Base-by-base conservation (phyloP, 129 eudicot species). In the Saussurea involucrata region DNA sequence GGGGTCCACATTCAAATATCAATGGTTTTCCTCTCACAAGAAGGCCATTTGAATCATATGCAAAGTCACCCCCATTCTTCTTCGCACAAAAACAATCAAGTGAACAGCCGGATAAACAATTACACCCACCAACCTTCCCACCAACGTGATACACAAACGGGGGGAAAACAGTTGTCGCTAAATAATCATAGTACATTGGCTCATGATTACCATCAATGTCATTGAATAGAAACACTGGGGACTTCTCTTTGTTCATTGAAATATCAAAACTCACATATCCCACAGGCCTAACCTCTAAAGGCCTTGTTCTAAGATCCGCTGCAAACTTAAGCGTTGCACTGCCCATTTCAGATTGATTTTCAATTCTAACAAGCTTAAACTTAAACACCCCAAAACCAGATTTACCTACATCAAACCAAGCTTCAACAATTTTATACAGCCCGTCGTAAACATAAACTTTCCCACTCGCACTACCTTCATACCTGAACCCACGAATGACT, bases 371-470 rank as follows among this genome's bases (percentile, higher is more conserved):
- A 49, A 92, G 93, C 75, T 83, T 89, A 70, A 81, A 92, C 82
- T 92, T 92, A 49, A 65, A 90, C 12, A 92, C 97, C 5, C 96
- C 93, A 53, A 89, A 92, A 1, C 97, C 97, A 24, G 97, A 90
- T 73, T 80, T 89, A 13, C 91, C 91, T 31, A 85, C 91, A 85
- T 86, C 91, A 87, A 85, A 84, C 95, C 95, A 89, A 37, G 84
- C 71, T 0, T 89, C 82, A 3, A 72, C 73, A 65, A 89, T 80
- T 22, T 79, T 86, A 70, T 92, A 92, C 61, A 92, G 49, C 11
- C 97, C 97, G 65, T 92, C 97, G 69, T 92, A 92, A 71, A 92
- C 97, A 40, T 92, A 92, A 69, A 92, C 88, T 68, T 90, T 92
- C 27, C 95, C 95, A 44, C 90, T 89, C 15, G 82, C 68, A 72